phyloP scores from a whole-genome alignment of 768 basidiomycete species.

The Sporobolomyces phaffii region DNA sequence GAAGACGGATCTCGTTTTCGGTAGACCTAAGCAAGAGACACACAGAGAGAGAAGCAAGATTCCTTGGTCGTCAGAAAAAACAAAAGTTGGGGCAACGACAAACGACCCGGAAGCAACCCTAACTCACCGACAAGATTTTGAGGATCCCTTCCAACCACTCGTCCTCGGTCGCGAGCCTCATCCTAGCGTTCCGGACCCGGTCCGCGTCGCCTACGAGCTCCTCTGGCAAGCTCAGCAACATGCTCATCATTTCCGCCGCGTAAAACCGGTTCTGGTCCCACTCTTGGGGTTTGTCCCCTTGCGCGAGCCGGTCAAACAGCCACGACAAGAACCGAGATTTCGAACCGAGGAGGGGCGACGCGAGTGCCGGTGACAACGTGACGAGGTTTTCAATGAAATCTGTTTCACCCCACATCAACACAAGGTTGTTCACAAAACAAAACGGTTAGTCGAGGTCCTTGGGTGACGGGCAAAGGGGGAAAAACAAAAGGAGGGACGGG shows the following conservation, averaged over 20 bases:
- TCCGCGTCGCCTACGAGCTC: constrained; percentile 24
- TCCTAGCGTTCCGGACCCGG: constrained; percentile 51
- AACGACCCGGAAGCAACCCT: too few species aligned
- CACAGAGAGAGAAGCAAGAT: background rate
- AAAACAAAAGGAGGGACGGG: background rate
- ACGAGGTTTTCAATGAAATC: constrained; percentile 90
- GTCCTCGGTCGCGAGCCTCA: constrained; percentile 55
- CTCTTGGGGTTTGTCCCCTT: constrained; percentile 47
- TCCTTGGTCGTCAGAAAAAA: too few species aligned
- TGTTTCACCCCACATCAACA: constrained; percentile 45
- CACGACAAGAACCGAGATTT: constrained; percentile 66
- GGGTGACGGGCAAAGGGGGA: too few species aligned
- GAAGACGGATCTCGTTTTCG: constrained; percentile 23
- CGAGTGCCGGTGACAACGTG: constrained; percentile 71
- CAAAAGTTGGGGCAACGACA: too few species aligned
- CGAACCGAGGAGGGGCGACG: constrained; percentile 62
- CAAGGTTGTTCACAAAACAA: too few species aligned
- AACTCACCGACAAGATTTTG: constrained; percentile 25
- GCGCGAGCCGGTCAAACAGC: constrained; percentile 68
- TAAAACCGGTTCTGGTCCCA: constrained; percentile 91
- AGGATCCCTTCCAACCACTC: constrained; percentile 26
- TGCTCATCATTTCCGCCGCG: constrained; percentile 86
- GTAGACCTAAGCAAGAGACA: constrained; percentile 25
- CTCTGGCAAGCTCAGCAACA: constrained; percentile 54
- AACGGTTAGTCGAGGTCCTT: too few species aligned